Conservation (phyloP, 2,329 filamentous ascomycete genomes). For the Alternaria ethzedia region DNA sequence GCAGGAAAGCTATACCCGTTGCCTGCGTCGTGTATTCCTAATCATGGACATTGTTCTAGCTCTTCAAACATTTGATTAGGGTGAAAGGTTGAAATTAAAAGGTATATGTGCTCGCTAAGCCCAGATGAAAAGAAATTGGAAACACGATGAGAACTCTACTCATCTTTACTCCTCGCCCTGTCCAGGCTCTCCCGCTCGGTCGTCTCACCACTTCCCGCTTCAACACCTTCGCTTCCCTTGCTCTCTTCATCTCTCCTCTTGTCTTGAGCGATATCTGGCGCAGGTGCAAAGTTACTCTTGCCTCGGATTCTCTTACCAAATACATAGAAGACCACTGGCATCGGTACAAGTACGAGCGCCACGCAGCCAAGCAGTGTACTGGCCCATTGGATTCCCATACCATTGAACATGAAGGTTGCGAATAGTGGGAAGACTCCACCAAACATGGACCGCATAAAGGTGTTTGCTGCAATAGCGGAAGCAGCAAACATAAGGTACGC, state of each 20-base stretch:
- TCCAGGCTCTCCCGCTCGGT: constrained; percentile 8
- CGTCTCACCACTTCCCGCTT: constrained; percentile 12
- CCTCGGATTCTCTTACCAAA: constrained; percentile 53
- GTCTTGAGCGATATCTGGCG: constrained; percentile 48
- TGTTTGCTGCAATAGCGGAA: constrained; percentile 63
- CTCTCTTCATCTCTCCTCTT: constrained; percentile 45
- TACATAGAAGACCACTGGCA: constrained; percentile 54
- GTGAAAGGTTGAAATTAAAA: background rate
- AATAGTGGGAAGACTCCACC: constrained; percentile 62
- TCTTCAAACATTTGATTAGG: background rate
- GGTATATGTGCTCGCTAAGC: background rate
- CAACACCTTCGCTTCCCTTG: constrained; percentile 11
- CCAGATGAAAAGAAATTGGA: background rate
- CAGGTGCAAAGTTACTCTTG: constrained; percentile 53
- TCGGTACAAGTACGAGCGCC: constrained; percentile 50
- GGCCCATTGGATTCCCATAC: constrained; percentile 59
- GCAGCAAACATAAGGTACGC: constrained; percentile 64
- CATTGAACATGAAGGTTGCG: constrained; percentile 62
- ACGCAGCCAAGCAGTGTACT: constrained; percentile 54
- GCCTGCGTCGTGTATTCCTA: background rate
- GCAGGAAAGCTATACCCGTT: background rate
- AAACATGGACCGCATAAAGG: constrained; percentile 59
- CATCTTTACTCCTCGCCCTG: constrained; percentile 20
- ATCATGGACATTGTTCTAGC: background rate
- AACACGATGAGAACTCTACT: constrained; percentile 1